phyloP scores from a whole-genome alignment of 495 filamentous ascomycete genomes.

The Trichodelitschia bisporula region DNA sequence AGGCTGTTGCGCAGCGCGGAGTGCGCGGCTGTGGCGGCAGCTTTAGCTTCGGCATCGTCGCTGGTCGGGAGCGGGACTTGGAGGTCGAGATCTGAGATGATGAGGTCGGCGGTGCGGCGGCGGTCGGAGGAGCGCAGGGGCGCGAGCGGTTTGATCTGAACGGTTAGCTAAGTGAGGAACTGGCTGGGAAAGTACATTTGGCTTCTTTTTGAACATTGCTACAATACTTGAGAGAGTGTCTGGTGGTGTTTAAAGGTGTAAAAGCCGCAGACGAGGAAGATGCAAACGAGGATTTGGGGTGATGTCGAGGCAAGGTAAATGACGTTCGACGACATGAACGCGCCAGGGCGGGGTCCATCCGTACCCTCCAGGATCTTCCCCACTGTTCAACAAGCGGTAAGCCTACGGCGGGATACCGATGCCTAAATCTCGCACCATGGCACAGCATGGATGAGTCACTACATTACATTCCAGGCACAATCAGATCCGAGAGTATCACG shows the following conservation, averaged over 20 bases:
- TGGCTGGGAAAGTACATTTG: conserved; percentile 22
- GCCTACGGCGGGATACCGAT: too few relatives aligned
- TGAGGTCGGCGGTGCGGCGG: conserved; percentile 42
- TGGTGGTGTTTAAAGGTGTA: background rate
- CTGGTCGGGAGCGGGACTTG: conserved; percentile 15
- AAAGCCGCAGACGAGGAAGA: background rate
- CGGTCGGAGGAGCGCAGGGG: conserved; percentile 49
- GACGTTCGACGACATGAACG: too few relatives aligned
- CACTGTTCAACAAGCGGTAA: too few relatives aligned
- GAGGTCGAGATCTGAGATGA: conserved; percentile 37
- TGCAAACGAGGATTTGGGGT: background rate
- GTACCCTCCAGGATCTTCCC: too few relatives aligned
- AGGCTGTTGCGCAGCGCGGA: conserved; percentile 33
- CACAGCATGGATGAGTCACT: too few relatives aligned
- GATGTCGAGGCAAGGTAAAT: background rate
- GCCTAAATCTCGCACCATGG: too few relatives aligned
- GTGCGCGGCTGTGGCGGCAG: conserved; percentile 20
- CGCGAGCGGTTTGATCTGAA: conserved; percentile 41
- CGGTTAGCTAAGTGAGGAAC: background rate
- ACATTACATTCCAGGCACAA: too few relatives aligned
- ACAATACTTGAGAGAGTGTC: background rate
- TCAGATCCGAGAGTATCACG: too few relatives aligned
- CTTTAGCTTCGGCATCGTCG: conserved; percentile 15
- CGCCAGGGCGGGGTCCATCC: too few relatives aligned
- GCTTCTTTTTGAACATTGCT: conserved; percentile 81